Conservation (phyloP, 768 basidiomycete genomes). For the Hirschioporus abietinus region DNA sequence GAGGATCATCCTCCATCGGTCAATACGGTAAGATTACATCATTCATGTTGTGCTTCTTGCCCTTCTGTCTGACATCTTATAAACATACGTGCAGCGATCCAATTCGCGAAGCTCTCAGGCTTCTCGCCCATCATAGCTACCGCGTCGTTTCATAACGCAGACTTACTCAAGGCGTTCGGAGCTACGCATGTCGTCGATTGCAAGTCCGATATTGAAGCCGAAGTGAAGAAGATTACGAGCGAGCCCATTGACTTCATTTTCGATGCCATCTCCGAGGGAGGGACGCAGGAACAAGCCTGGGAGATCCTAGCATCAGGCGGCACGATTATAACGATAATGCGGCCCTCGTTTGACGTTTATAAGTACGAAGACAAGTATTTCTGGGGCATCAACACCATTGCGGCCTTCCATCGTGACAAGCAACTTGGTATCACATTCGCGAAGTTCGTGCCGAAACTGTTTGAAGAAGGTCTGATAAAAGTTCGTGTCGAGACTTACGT, state of each 20-base stretch:
- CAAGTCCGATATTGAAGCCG: slow-evolving; percentile 3
- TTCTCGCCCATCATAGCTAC: slow-evolving; percentile 13
- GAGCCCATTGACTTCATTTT: too few relatives aligned
- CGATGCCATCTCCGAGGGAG: slow-evolving; percentile 10
- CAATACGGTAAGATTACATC: slow-evolving; percentile 35
- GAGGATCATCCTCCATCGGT: slow-evolving; percentile 45
- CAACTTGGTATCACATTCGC: slow-evolving; percentile 6
- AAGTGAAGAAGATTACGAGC: slow-evolving; percentile 6
- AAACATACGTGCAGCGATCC: too few relatives aligned
- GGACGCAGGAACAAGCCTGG: slow-evolving; percentile 13
- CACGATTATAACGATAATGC: slow-evolving; percentile 8
- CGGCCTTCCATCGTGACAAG: slow-evolving; percentile 3
- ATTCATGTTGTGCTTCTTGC: too few relatives aligned
- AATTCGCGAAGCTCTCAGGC: slow-evolving; percentile 11
- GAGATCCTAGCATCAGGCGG: slow-evolving; percentile 16
- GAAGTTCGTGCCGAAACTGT: not conserved
- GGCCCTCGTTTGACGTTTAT: slow-evolving; percentile 5
- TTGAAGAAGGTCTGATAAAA: not conserved
- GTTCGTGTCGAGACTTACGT: too few relatives aligned
- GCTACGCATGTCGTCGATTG: slow-evolving; percentile 13
- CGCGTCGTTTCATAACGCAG: slow-evolving; percentile 11
- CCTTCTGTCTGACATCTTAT: not conserved
- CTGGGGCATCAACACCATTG: slow-evolving; percentile 1
- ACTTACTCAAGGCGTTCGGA: slow-evolving; percentile 11
- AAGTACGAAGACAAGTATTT: slow-evolving; percentile 14